phyloP scores from a whole-genome alignment of 78 protist species.

The Mantamonas sphyraenae region DNA sequence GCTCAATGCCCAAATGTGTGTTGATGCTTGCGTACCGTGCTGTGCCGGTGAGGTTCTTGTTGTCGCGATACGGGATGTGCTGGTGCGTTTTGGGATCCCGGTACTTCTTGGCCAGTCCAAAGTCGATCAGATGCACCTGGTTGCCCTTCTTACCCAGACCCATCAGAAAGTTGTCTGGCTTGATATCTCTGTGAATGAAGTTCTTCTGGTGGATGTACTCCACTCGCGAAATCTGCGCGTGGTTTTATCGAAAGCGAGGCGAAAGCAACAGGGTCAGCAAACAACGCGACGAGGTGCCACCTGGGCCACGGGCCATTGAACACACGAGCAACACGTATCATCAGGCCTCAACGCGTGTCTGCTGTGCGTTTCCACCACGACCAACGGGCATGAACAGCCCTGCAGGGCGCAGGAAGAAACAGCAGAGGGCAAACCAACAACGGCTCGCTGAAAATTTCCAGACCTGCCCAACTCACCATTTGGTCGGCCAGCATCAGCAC shows the following conservation, averaged over 20 bases:
- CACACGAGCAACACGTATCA: no score
- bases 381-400: no score
- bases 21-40: slow-evolving; percentile 89
- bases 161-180: slow-evolving; percentile 93
- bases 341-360: no score
- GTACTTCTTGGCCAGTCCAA: slow-evolving; percentile 94
- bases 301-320: no score
- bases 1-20: slow-evolving; percentile 88
- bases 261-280: no score
- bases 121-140: slow-evolving; percentile 77
- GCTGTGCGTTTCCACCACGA: no score
- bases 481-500: slow-evolving; percentile 91
- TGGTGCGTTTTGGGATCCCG: slow-evolving; percentile 81
- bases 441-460: no score
- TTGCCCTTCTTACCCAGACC: slow-evolving; percentile 73
- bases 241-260: no score
- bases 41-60: slow-evolving; percentile 93
- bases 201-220: slow-evolving; percentile 68
- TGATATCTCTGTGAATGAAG: slow-evolving; percentile 90
- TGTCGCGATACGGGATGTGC: slow-evolving; percentile 94
- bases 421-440: no score
- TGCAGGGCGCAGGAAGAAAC: no score
- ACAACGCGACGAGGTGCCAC: no score
- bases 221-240: slow-evolving; percentile 13
- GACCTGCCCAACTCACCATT: slow-evolving; percentile 42